These are phyloP conservation scores for Colletotrichum limetticola DNA, from an alignment of 2,329 filamentous ascomycete genomes.

Conservation along the genomic window DNA sequence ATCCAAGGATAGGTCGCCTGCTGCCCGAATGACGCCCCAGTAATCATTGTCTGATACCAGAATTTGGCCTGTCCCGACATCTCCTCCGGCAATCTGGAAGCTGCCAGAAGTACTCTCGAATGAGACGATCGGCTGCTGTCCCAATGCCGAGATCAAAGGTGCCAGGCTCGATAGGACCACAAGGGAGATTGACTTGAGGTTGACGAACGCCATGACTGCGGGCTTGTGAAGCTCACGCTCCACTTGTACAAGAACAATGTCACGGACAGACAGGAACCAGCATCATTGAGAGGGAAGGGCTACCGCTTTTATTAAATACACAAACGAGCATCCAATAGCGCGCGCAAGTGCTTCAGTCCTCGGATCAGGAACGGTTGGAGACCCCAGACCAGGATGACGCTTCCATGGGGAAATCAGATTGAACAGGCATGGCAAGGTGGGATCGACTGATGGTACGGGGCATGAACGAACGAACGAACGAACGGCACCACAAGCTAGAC, in stretches of 20 bases:
- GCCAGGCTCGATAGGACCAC: constrained; percentile 38
- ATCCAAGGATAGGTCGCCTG: constrained; percentile 73
- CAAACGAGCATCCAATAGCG: background rate
- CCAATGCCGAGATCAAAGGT: constrained; percentile 49
- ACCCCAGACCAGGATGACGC: constrained; percentile 20
- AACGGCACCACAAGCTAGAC: constrained; percentile 13
- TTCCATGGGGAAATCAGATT: constrained; percentile 12
- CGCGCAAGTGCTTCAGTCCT: background rate
- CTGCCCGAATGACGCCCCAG: constrained; percentile 75
- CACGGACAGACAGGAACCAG: background rate
- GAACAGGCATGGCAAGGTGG: constrained; percentile 12
- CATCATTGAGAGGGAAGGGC: background rate
- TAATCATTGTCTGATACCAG: constrained; percentile 69
- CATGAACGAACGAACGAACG: background rate
- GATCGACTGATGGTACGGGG: background rate
- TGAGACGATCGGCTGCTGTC: constrained; percentile 60
- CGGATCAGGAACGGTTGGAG: constrained; percentile 24
- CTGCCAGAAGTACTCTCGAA: constrained; percentile 44
- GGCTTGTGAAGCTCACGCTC: background rate
- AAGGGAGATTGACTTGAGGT: constrained; percentile 32
- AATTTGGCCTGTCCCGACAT: constrained; percentile 57
- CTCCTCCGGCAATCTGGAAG: constrained; percentile 49
- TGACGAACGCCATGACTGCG: constrained; percentile 2
- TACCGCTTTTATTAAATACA: constrained; percentile 6
- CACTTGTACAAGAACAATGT: background rate